These are phyloP conservation scores for Salisapilia sapeloensis DNA, from an alignment of 352 stramenopile species.

Conservation along the genomic window DNA sequence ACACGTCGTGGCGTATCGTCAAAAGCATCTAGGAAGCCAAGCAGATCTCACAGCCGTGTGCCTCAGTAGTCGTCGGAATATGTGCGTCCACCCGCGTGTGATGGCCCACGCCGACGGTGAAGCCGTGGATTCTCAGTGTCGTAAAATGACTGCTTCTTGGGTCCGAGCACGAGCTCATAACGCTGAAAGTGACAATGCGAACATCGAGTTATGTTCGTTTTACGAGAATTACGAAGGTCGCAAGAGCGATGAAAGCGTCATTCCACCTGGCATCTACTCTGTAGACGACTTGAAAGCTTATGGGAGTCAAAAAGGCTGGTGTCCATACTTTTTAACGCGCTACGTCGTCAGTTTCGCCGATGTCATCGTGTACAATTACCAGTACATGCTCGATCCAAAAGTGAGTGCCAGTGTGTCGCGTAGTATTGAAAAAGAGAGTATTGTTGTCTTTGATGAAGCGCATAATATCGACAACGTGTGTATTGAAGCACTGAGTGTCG, in stretches of 20 bases:
- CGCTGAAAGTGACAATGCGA: slow-evolving; percentile 3
- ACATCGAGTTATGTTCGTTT: slow-evolving; percentile 74
- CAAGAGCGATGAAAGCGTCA: slow-evolving; percentile 85
- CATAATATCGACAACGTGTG: slow-evolving; percentile 99
- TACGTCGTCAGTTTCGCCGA: slow-evolving; percentile 95
- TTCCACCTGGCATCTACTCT: slow-evolving; percentile 89
- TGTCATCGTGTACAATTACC: slow-evolving; percentile 99
- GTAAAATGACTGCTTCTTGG: slow-evolving; percentile 96
- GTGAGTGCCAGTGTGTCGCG: slow-evolving; percentile 82
- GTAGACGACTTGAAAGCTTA: slow-evolving; percentile 93
- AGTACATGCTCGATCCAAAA: slow-evolving; percentile 99
- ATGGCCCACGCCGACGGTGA: slow-evolving; percentile 93
- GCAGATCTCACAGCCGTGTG: slow-evolving; percentile 73
- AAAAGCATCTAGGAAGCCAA: slow-evolving; percentile 34
- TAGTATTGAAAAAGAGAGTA: slow-evolving; percentile 87
- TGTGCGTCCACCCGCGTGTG: slow-evolving; percentile 95
- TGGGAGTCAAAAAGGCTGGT: slow-evolving; percentile 86
- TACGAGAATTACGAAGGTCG: slow-evolving; percentile 82
- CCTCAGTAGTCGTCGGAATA: slow-evolving; percentile 90
- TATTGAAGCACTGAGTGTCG: slow-evolving; percentile 96
- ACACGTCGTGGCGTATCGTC: slow-evolving; percentile 77
- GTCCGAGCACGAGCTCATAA: slow-evolving; percentile 70
- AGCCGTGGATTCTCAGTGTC: slow-evolving; percentile 91
- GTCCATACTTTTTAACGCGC: slow-evolving; percentile 97
- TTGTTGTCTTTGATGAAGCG: slow-evolving; percentile 96